phyloP scores from a whole-genome alignment of 2,329 filamentous ascomycete species.

The Fusarium sp. region DNA sequence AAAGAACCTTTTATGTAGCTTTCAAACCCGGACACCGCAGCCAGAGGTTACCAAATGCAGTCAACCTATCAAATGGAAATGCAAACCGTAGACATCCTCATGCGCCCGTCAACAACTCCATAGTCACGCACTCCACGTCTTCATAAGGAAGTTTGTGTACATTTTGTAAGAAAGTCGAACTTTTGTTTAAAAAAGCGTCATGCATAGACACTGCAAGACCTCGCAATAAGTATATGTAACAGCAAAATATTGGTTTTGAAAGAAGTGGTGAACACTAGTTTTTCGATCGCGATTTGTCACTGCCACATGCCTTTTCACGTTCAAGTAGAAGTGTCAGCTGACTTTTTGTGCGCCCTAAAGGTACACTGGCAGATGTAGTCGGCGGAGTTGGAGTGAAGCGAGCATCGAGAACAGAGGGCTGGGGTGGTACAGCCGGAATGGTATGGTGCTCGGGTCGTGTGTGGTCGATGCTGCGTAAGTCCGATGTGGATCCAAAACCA shows the following conservation, averaged over 20 bases:
- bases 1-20: background rate
- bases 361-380: conserved; percentile 57
- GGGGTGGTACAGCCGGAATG: conserved; percentile 37
- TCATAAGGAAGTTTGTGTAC: background rate
- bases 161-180: conserved; percentile 5
- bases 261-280: conserved; percentile 38
- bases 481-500: conserved; percentile 48
- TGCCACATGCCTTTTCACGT: conserved; percentile 58
- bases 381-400: conserved; percentile 63
- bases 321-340: conserved; percentile 69
- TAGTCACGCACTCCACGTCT: conserved; percentile 1
- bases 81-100: conserved; percentile 1
- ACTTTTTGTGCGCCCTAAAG: conserved; percentile 68
- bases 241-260: conserved; percentile 2
- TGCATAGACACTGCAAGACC: conserved; percentile 10
- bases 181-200: background rate
- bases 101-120: conserved; percentile 24
- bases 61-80: background rate
- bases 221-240: conserved; percentile 17
- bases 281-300: conserved; percentile 45
- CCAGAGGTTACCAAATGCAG: background rate
- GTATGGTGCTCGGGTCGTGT: conserved; percentile 40
- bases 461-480: conserved; percentile 36
- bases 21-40: background rate
- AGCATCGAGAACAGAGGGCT: conserved; percentile 49